Evolutionary conservation across 2,329 filamentous ascomycete genomes (phyloP).

Genomic region (Aspergillus sp.): DNA sequence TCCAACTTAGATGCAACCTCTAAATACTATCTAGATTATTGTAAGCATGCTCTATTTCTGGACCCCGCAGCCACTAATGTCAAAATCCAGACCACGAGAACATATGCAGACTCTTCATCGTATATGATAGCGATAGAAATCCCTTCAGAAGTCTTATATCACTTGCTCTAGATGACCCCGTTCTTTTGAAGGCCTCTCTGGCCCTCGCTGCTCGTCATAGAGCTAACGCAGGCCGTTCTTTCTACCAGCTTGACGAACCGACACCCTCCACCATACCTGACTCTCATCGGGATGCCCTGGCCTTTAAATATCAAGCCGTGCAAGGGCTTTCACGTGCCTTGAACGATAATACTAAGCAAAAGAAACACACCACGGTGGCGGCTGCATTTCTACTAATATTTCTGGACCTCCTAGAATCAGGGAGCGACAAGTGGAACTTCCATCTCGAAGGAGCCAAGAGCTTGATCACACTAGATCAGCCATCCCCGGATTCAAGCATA

Average conservation of each 20-base stretch:
- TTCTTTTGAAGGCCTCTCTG: constrained; percentile 32
- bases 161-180: constrained; percentile 26
- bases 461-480: constrained; percentile 21
- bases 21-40: constrained; percentile 36
- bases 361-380: constrained; percentile 32
- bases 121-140: constrained; percentile 37
- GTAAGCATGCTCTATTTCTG: constrained; percentile 16
- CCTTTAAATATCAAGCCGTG: constrained; percentile 36
- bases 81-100: constrained; percentile 27
- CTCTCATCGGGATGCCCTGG: constrained; percentile 30
- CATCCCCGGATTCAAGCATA: constrained; percentile 4
- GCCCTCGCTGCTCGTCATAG: constrained; percentile 36
- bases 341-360: constrained; percentile 8
- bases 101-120: constrained; percentile 36
- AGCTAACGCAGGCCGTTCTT: constrained; percentile 28
- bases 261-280: constrained; percentile 11
- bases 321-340: constrained; percentile 27
- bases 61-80: background rate
- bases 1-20: constrained; percentile 20
- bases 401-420: constrained; percentile 33
- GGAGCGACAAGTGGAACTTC: constrained; percentile 34
- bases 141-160: constrained; percentile 34
- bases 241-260: constrained; percentile 13
- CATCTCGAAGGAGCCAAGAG: constrained; percentile 34
- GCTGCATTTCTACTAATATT: constrained; percentile 36